Evolutionary conservation across 352 stramenopile genomes (phyloP).

Genomic region (Pythium pectinolyticum): DNA sequence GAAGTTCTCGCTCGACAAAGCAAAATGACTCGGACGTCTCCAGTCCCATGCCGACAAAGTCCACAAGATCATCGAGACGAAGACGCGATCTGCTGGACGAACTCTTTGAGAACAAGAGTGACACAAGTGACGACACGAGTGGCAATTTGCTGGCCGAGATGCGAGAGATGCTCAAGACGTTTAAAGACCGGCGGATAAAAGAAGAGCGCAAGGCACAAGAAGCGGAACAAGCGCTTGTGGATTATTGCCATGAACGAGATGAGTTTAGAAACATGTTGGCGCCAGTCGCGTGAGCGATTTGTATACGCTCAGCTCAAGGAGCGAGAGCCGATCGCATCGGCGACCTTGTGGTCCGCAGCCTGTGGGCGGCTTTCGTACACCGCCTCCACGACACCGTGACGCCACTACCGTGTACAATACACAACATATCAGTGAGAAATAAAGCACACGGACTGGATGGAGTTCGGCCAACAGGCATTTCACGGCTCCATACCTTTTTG

Average conservation of each 20-base stretch:
- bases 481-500: constrained; percentile 59
- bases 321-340: constrained; percentile 43
- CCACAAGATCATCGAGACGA: neutral
- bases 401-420: constrained; percentile 50
- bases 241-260: constrained; percentile 55
- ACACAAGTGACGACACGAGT: constrained; percentile 12
- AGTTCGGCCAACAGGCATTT: neutral
- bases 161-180: constrained; percentile 53
- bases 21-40: neutral
- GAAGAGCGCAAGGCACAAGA: constrained; percentile 60
- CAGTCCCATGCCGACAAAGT: neutral
- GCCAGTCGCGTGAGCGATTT: neutral
- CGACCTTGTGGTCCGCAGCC: constrained; percentile 76
- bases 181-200: constrained; percentile 58
- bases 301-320: constrained; percentile 46
- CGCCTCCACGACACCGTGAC: constrained; percentile 80
- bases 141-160: constrained; percentile 47
- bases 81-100: constrained; percentile 2
- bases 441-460: neutral
- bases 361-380: constrained; percentile 84
- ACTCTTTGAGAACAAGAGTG: constrained; percentile 16
- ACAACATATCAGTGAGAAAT: neutral
- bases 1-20: neutral
- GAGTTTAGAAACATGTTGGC: constrained; percentile 31
- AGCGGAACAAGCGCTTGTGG: constrained; percentile 47